Conservation (phyloP, 2,329 filamentous ascomycete species). For the Mycogone perniciosa region DNA sequence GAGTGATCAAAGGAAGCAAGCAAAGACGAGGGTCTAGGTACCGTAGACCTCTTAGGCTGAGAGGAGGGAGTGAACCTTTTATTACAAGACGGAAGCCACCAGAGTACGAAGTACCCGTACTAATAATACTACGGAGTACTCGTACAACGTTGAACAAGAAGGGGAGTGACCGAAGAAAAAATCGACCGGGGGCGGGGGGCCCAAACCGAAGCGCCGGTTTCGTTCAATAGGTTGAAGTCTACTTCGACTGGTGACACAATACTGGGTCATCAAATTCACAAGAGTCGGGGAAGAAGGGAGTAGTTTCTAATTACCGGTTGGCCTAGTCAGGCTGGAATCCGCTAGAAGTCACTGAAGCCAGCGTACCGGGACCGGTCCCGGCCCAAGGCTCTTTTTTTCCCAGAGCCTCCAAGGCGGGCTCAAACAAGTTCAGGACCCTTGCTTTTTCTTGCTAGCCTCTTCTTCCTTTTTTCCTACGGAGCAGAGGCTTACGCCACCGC, state of each 20-base stretch:
- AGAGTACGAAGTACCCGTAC: background rate
- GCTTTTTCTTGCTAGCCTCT: background rate
- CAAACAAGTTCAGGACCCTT: background rate
- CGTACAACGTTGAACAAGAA: background rate
- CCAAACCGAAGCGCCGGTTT: slow-evolving; percentile 10
- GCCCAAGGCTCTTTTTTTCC: background rate
- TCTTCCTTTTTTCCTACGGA: slow-evolving; percentile 8
- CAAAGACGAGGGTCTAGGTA: too few species aligned
- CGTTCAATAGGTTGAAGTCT: background rate
- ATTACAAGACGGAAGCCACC: background rate
- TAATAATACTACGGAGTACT: background rate
- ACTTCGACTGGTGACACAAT: slow-evolving; percentile 6
- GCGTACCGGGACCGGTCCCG: slow-evolving; percentile 4
- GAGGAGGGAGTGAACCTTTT: background rate
- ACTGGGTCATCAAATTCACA: slow-evolving; percentile 7
- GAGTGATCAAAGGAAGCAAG: too few species aligned
- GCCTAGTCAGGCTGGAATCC: slow-evolving; percentile 9
- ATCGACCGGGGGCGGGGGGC: slow-evolving; percentile 6
- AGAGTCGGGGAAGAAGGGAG: slow-evolving; percentile 2
- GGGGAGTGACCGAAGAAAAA: background rate
- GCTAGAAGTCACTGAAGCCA: background rate
- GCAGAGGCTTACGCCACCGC: slow-evolving; percentile 4
- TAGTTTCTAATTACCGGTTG: slow-evolving; percentile 7
- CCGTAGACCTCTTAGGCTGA: too few species aligned
- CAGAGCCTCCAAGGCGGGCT: too few species aligned